A percentile compares a stretch with the other conserved stretches of the same genome.
Conservation (phyloP, 2,329 filamentous ascomycete genomes). For the Elsinoe fawcettii region DNA sequence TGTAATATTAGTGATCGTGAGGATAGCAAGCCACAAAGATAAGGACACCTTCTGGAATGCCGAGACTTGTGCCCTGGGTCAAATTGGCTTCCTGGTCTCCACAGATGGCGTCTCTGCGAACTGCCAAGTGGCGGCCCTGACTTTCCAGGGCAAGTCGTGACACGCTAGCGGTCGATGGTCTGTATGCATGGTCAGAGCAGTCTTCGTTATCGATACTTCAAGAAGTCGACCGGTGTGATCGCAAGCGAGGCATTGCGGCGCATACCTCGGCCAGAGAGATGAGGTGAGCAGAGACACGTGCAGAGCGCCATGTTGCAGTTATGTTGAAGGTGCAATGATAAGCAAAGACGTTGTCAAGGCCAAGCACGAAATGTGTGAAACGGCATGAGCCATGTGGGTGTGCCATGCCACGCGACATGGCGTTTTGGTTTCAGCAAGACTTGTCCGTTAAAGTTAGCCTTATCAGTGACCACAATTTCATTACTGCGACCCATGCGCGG, state of each 20-base stretch:
- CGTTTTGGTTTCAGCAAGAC: not conserved
- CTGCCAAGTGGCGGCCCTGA: not conserved
- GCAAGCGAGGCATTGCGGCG: not conserved
- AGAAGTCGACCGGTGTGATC: not conserved
- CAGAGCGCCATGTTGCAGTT: no score
- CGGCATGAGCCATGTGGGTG: not conserved
- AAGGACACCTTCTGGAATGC: constrained; percentile 6
- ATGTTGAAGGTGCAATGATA: no score
- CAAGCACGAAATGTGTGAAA: not conserved
- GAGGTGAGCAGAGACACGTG: no score
- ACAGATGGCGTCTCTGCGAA: not conserved
- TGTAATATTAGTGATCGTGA: constrained; percentile 1
- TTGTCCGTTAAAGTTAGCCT: constrained; percentile 10
- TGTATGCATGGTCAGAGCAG: no score
- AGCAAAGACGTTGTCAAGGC: not conserved
- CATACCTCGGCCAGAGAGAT: not conserved
- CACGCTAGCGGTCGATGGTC: no score
- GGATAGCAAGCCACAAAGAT: constrained; percentile 1
- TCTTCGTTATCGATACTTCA: no score
- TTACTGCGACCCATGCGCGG: not conserved
- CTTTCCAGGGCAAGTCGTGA: not conserved
- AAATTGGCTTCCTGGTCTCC: not conserved
- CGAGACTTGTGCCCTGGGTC: not conserved
- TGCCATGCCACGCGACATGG: constrained; percentile 9
- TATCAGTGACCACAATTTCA: constrained; percentile 9